A percentile compares a stretch with the other conserved stretches of the same genome.
phyloP scores from a whole-genome alignment of 805 yeast genomes.

The Metschnikowia orientalis region DNA sequence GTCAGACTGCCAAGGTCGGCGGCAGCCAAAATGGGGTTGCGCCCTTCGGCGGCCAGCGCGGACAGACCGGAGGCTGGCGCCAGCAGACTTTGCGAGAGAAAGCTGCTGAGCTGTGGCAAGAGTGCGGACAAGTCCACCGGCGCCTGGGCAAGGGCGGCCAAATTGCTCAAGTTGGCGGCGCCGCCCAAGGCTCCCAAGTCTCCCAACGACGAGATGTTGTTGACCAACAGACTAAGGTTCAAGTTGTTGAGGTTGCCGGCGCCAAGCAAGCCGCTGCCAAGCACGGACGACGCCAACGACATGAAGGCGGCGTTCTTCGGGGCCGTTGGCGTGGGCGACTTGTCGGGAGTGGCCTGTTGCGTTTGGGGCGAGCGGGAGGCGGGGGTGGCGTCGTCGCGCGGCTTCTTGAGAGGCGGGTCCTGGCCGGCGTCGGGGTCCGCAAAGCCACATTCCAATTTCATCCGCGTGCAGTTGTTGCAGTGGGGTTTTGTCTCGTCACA shows the following conservation, averaged over 20 bases:
- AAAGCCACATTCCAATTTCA: constrained; percentile 77
- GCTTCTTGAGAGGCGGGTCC: constrained; percentile 8
- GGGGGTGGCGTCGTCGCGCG: constrained; percentile 4
- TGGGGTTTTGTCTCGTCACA: constrained; percentile 84
- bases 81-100: constrained; percentile 1
- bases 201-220: constrained; percentile 34
- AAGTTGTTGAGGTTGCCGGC: constrained; percentile 40
- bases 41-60: too few species aligned
- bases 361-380: constrained; percentile 12
- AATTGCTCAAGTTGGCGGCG: constrained; percentile 35
- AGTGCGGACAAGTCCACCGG: constrained; percentile 38
- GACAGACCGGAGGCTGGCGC: neutral
- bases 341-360: constrained; percentile 24
- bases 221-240: constrained; percentile 40
- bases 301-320: constrained; percentile 1
- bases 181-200: constrained; percentile 34
- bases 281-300: constrained; percentile 8
- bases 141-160: constrained; percentile 41
- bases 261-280: constrained; percentile 16
- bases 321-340: constrained; percentile 21
- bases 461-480: constrained; percentile 73
- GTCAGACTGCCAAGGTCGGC: neutral
- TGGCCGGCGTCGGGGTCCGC: constrained; percentile 17
- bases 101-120: constrained; percentile 19
- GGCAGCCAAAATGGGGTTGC: too few species aligned